Conservation (phyloP, 1,284 basidiomycete species). For the Sphaerobolus stellatus region DNA sequence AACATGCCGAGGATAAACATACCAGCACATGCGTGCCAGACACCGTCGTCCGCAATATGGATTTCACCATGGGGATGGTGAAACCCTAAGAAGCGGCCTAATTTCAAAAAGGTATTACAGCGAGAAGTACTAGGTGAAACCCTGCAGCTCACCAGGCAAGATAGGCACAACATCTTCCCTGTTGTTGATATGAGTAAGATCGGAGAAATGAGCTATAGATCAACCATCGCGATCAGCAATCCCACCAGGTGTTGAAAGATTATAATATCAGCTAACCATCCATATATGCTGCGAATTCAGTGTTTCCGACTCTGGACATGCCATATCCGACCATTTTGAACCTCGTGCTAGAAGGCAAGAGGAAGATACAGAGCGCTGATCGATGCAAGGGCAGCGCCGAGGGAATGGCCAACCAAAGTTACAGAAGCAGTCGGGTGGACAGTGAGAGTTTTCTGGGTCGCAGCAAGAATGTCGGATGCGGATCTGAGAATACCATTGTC, state of each 20-base stretch:
- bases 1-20: slow-evolving; percentile 7
- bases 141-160: slow-evolving; percentile 31
- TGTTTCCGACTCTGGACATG: slow-evolving; percentile 36
- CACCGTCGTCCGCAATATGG: slow-evolving; percentile 32
- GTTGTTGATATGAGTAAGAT: slow-evolving; percentile 30
- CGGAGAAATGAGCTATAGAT: not conserved
- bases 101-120: not conserved
- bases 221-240: not conserved
- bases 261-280: slow-evolving; percentile 23
- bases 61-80: slow-evolving; percentile 38
- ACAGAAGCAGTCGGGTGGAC: slow-evolving; percentile 32
- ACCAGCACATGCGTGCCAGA: slow-evolving; percentile 32
- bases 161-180: slow-evolving; percentile 39
- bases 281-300: slow-evolving; percentile 22
- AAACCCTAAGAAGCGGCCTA: slow-evolving; percentile 32
- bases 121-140: too few species aligned
- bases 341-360: slow-evolving; percentile 34
- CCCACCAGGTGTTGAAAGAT: slow-evolving; percentile 23
- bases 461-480: slow-evolving; percentile 5
- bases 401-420: slow-evolving; percentile 38
- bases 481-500: slow-evolving; percentile 5
- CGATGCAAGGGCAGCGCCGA: slow-evolving; percentile 48
- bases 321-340: slow-evolving; percentile 46
- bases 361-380: slow-evolving; percentile 49
- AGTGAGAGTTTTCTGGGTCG: not conserved